phyloP scores from a whole-genome alignment of 805 yeast genomes.

The Jamesozyma lodderae region DNA sequence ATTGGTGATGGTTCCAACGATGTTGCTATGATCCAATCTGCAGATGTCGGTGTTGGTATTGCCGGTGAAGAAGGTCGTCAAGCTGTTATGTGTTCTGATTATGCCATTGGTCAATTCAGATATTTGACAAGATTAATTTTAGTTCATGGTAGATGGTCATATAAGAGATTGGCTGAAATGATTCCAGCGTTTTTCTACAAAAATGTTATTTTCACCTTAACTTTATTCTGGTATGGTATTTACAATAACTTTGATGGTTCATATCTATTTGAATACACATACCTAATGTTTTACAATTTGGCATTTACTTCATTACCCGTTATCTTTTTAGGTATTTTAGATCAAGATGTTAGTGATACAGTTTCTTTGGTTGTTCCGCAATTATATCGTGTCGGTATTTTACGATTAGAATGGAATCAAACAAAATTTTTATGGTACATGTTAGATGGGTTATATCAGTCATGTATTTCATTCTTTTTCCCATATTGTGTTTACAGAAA shows the following conservation, averaged over 20 bases:
- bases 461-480: slow-evolving; percentile 62
- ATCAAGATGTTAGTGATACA: slow-evolving; percentile 68
- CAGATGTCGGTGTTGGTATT: slow-evolving; percentile 81
- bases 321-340: slow-evolving; percentile 67
- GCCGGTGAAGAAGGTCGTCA: slow-evolving; percentile 90
- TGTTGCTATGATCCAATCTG: slow-evolving; percentile 86
- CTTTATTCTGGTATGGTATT: slow-evolving; percentile 75
- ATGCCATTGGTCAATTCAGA: slow-evolving; percentile 78
- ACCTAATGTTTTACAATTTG: slow-evolving; percentile 70
- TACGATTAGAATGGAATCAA: slow-evolving; percentile 63
- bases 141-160: slow-evolving; percentile 84
- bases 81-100: slow-evolving; percentile 83
- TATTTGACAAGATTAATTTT: slow-evolving; percentile 55
- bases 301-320: slow-evolving; percentile 79
- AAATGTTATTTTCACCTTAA: slow-evolving; percentile 64
- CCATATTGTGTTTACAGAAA: slow-evolving; percentile 49
- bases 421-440: slow-evolving; percentile 62
- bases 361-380: slow-evolving; percentile 69
- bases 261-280: slow-evolving; percentile 69
- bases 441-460: slow-evolving; percentile 71
- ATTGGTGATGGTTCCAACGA: slow-evolving; percentile 88
- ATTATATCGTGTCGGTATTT: slow-evolving; percentile 62
- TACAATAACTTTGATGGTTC: slow-evolving; percentile 71
- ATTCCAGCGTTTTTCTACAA: slow-evolving; percentile 75
- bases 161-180: slow-evolving; percentile 74